Percentiles rank a stretch among this genome's conserved stretches.
These are phyloP conservation scores for Clitocybe nebularis DNA, from an alignment of 1,284 basidiomycete genomes.

Conservation along the genomic window DNA sequence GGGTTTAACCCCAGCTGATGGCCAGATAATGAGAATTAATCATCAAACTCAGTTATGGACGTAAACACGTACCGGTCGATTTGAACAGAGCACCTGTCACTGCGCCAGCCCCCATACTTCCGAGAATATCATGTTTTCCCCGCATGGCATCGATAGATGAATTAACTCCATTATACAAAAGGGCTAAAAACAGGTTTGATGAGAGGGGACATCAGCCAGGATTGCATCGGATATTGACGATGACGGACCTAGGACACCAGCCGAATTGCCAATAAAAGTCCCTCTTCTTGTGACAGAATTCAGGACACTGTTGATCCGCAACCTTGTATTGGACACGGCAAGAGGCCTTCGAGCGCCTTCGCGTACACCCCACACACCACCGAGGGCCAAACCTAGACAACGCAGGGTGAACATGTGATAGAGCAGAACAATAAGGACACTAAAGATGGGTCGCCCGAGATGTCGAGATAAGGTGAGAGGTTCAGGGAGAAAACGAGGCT, in stretches of 20 bases:
- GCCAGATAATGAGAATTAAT: conserved; percentile 33
- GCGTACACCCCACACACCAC: conserved; percentile 93
- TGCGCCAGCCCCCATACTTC: conserved; percentile 90
- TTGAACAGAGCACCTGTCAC: conserved; percentile 92
- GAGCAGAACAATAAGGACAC: conserved; percentile 68
- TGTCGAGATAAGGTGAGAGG: conserved; percentile 67
- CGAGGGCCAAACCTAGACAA: conserved; percentile 84
- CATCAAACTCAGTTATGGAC: conserved; percentile 26
- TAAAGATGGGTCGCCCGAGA: conserved; percentile 48
- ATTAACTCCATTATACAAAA: conserved; percentile 96
- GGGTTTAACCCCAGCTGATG: conserved; percentile 84
- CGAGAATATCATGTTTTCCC: conserved; percentile 88
- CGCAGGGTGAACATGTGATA: conserved; percentile 68
- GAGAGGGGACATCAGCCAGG: conserved; percentile 22
- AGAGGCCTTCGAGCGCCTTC: conserved; percentile 89
- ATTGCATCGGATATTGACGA: conserved; percentile 28
- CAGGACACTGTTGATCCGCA: conserved; percentile 95
- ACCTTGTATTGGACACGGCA: conserved; percentile 76
- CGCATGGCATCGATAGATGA: conserved; percentile 87
- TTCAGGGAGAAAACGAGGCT: conserved; percentile 42
- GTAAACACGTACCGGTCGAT: conserved; percentile 75
- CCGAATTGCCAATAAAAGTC: conserved; percentile 97
- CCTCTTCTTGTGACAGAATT: conserved; percentile 97
- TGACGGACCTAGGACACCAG: conserved; percentile 88
- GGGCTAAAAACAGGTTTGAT: conserved; percentile 52